Conservation (phyloP, 164 flowering plant genomes). For the Aristolochia fimbriata region DNA sequence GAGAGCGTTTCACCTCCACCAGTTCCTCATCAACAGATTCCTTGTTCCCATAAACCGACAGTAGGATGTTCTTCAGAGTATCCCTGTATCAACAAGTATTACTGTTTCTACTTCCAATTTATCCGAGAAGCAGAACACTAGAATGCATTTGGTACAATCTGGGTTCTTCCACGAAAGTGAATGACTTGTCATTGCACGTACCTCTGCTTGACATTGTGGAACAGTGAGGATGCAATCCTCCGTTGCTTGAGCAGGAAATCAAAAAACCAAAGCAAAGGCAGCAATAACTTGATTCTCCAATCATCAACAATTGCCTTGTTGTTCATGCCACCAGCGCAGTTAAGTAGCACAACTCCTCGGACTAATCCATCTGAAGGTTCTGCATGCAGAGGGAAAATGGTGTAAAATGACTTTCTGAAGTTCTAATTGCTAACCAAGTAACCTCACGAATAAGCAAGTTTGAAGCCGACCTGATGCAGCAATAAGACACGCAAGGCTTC, state of each 20-base stretch:
- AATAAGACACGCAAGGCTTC: conserved; percentile 93
- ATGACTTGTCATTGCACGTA: conserved; percentile 6
- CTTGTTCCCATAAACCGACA: conserved; percentile 76
- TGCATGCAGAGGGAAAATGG: conserved; percentile 12
- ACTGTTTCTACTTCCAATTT: neutral
- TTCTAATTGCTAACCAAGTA: neutral
- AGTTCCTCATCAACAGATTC: conserved; percentile 80
- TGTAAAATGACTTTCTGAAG: neutral
- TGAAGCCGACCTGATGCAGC: conserved; percentile 62
- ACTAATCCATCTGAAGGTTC: conserved; percentile 40
- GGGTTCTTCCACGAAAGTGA: neutral
- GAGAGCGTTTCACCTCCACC: conserved; percentile 48
- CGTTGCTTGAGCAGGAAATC: conserved; percentile 71
- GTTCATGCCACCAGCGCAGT: conserved; percentile 98
- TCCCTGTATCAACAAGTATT: conserved; percentile 38
- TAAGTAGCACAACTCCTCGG: conserved; percentile 68
- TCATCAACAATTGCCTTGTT: conserved; percentile 96
- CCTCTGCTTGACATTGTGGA: conserved; percentile 69
- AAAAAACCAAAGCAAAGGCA: conserved; percentile 72
- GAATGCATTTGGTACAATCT: neutral
- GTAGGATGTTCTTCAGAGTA: conserved; percentile 47
- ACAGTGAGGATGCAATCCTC: conserved; percentile 60
- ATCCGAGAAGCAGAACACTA: neutral
- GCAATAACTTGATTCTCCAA: conserved; percentile 84
- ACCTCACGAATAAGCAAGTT: neutral